Evolutionary conservation across 2,329 filamentous ascomycete genomes (phyloP), one percentile per base, ranked within the genome.

Genomic region (Exophiala xenobiotica): DNA sequence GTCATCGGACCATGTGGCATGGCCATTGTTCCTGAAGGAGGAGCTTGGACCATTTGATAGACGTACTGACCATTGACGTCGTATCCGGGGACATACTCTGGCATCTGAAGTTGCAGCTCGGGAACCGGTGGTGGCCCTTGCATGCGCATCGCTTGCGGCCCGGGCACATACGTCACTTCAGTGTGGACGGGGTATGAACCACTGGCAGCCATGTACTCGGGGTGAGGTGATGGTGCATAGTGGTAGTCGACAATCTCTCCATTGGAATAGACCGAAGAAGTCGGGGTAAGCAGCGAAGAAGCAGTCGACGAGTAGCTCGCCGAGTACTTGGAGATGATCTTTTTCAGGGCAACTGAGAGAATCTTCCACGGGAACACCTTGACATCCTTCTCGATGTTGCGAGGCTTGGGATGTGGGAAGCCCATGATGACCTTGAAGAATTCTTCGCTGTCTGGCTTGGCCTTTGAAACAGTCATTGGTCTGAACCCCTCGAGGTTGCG

Each of bases 391-490:
- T 97, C 93, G 59, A 99, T 99, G 66, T 97, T 96, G 57, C 93
- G 81, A 14, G 93, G 93, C 72, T 97, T 97, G 1, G 93, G 93
- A 54, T 87, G 88, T 9, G 90, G 90, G 66, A 97, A 97, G 1
- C 84, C 89, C 93, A 99, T 99, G 72, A 99, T 97, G 63, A 96
- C 80, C 74, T 96, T 96, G 83, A 97, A 97, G 70, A 97, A 97
- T 49, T 95, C 90, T 68, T 97, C 92, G 67, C 88, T 96, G 53
- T 97, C 92, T 1, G 84, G 67, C 72, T 95, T 96, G 51, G 85
- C 84, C 71, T 99, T 99, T 61, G 90, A 96, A 14, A 99, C 90
- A 0, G 93, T 99, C 58, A 90, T 73, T 1, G 93, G 93, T 27
- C 89, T 85, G 75, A 96, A 97, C 0, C 91, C 91, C 68, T 99